Evolutionary conservation across 2,329 filamentous ascomycete genomes (phyloP).

Genomic region (Diaporthe sp.): DNA sequence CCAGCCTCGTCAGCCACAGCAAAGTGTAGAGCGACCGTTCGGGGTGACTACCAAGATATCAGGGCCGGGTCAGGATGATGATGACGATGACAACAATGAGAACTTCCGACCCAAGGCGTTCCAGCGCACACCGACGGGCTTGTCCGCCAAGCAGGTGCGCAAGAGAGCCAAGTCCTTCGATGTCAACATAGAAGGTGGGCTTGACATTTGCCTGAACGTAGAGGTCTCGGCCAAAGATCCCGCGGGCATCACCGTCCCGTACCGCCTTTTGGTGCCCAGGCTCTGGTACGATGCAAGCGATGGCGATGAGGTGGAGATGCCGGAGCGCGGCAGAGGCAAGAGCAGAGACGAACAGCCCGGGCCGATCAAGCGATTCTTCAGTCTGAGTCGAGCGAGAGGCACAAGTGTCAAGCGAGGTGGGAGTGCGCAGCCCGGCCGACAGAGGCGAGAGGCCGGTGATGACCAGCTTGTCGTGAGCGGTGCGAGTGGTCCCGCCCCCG

Average conservation of each 20-base stretch:
- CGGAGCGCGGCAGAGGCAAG: constrained; percentile 27
- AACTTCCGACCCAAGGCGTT: constrained; percentile 58
- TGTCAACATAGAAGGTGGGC: constrained; percentile 83
- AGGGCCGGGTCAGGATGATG: constrained; percentile 33
- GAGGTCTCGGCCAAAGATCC: constrained; percentile 90
- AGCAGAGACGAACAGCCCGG: not conserved
- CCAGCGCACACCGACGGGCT: constrained; percentile 77
- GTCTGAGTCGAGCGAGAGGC: constrained; percentile 34
- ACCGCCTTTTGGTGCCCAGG: constrained; percentile 86
- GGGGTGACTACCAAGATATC: constrained; percentile 24
- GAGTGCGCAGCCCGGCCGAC: constrained; percentile 2
- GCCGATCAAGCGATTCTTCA: constrained; percentile 37
- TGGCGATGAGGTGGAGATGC: constrained; percentile 39
- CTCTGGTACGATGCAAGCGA: constrained; percentile 69
- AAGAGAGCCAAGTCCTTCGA: constrained; percentile 66
- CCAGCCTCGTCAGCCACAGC: constrained; percentile 5
- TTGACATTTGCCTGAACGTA: constrained; percentile 90
- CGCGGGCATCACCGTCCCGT: constrained; percentile 87
- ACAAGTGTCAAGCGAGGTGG: constrained; percentile 34
- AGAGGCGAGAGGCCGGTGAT: constrained; percentile 13
- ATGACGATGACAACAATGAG: constrained; percentile 34
- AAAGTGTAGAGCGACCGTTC: not conserved
- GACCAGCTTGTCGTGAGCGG: not conserved
- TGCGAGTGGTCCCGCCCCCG: constrained; percentile 30
- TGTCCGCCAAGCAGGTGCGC: constrained; percentile 70